These are phyloP conservation scores for Cladobotryum mycophilum DNA, from an alignment of 2,329 filamentous ascomycete species.

Conservation along the genomic window DNA sequence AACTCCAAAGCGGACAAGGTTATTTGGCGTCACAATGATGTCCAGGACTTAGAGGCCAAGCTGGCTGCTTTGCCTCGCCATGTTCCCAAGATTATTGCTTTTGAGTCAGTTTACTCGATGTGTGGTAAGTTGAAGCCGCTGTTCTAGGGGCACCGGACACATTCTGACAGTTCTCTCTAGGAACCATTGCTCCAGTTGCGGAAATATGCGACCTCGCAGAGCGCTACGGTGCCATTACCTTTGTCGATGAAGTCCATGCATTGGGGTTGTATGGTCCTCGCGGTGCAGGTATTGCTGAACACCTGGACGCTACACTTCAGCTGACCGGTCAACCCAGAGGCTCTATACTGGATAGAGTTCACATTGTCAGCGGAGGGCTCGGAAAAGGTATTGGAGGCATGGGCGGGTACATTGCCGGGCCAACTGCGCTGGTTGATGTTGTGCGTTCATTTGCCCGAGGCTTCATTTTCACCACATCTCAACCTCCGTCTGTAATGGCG, in stretches of 20 bases:
- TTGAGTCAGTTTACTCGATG: constrained; percentile 75
- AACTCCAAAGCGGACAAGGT: too few species aligned
- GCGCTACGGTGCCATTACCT: constrained; percentile 70
- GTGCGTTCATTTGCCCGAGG: constrained; percentile 60
- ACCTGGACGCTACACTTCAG: constrained; percentile 66
- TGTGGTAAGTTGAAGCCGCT: too few species aligned
- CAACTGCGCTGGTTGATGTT: constrained; percentile 59
- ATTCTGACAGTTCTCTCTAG: constrained; percentile 36
- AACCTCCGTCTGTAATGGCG: too few species aligned
- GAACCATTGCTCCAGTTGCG: constrained; percentile 66
- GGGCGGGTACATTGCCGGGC: constrained; percentile 69
- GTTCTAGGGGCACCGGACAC: too few species aligned
- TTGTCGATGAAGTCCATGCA: constrained; percentile 72
- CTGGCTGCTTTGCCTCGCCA: constrained; percentile 59
- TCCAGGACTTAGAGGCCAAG: constrained; percentile 70
- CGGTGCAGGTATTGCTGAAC: constrained; percentile 69
- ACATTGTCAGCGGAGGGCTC: constrained; percentile 71
- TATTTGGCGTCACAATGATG: too few species aligned
- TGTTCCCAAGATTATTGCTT: constrained; percentile 71
- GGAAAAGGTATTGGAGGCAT: constrained; percentile 73
- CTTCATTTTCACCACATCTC: constrained; percentile 33
- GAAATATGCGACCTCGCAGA: constrained; percentile 69
- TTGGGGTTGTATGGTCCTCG: constrained; percentile 74
- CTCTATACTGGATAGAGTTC: constrained; percentile 60
- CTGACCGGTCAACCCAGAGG: constrained; percentile 41